Conservation (phyloP, 2,329 filamentous ascomycete genomes). For the Colletotrichum siamense region DNA sequence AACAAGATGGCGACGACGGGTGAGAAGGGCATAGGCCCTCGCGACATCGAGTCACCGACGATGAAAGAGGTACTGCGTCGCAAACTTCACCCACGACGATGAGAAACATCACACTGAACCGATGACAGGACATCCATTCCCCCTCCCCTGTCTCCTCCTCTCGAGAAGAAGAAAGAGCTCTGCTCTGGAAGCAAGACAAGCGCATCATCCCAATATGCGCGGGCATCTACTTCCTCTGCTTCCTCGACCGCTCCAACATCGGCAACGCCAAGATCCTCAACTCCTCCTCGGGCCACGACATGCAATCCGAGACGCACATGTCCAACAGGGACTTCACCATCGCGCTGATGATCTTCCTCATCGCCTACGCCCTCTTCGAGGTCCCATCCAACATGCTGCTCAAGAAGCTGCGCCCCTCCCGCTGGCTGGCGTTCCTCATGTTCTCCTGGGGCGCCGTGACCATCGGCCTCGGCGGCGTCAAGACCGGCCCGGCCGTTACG, state of each 20-base stretch:
- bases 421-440: slow-evolving; percentile 42
- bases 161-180: slow-evolving; percentile 35
- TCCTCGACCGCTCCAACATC: slow-evolving; percentile 73
- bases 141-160: not conserved
- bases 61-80: not conserved
- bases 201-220: slow-evolving; percentile 69
- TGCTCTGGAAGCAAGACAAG: slow-evolving; percentile 65
- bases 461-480: slow-evolving; percentile 42
- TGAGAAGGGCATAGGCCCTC: not conserved
- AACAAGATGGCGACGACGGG: not conserved
- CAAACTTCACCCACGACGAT: not conserved
- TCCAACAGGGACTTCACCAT: slow-evolving; percentile 65
- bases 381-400: slow-evolving; percentile 43
- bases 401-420: slow-evolving; percentile 37
- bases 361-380: slow-evolving; percentile 46
- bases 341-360: slow-evolving; percentile 65
- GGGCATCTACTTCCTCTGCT: slow-evolving; percentile 70
- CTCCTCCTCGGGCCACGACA: slow-evolving; percentile 61
- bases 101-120: not conserved
- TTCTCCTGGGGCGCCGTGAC: slow-evolving; percentile 43
- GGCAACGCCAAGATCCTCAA: slow-evolving; percentile 74
- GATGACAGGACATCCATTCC: not conserved
- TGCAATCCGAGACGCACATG: slow-evolving; percentile 67
- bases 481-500: slow-evolving; percentile 40
- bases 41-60: not conserved